phyloP scores from a whole-genome alignment of 2,329 filamentous ascomycete species.

The Cylindrodendrum hubeiense region DNA sequence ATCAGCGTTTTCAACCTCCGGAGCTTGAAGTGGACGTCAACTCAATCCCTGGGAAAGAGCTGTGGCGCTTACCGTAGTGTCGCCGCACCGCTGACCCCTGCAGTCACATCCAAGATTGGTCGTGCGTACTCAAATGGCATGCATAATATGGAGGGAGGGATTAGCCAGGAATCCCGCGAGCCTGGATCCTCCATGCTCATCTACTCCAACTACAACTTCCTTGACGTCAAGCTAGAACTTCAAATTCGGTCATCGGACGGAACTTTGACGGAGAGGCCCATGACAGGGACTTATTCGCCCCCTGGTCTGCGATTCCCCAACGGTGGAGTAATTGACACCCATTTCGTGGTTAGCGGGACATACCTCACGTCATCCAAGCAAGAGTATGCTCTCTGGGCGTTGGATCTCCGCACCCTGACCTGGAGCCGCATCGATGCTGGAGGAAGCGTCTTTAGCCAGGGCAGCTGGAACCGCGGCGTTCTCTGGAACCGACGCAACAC shows the following conservation, averaged over 20 bases:
- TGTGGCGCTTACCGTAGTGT: conserved; percentile 98
- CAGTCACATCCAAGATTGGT: conserved; percentile 75
- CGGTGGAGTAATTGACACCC: conserved; percentile 92
- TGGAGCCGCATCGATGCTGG: conserved; percentile 98
- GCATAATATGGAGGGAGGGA: conserved; percentile 58
- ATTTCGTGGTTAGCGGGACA: conserved; percentile 97
- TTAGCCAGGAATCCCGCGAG: conserved; percentile 67
- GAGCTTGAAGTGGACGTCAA: conserved; percentile 95
- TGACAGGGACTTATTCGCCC: conserved; percentile 88
- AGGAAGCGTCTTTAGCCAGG: conserved; percentile 93
- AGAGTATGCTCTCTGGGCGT: conserved; percentile 96
- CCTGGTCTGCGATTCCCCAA: conserved; percentile 96
- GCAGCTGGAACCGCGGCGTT: conserved; percentile 97
- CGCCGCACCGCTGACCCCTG: conserved; percentile 82
- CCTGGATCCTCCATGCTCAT: conserved; percentile 86
- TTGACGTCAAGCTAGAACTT: conserved; percentile 95
- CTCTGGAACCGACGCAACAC: conserved; percentile 94
- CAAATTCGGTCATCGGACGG: conserved; percentile 90
- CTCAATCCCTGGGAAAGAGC: conserved; percentile 86
- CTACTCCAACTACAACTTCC: conserved; percentile 99
- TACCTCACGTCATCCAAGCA: conserved; percentile 98
- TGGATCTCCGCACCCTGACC: conserved; percentile 87
- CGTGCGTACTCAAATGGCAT: conserved; percentile 61
- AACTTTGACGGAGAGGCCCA: conserved; percentile 85
- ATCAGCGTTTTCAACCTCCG: conserved; percentile 98